phyloP scores from a whole-genome alignment of 805 yeast genomes.

The Nadsonia fulvescens region DNA sequence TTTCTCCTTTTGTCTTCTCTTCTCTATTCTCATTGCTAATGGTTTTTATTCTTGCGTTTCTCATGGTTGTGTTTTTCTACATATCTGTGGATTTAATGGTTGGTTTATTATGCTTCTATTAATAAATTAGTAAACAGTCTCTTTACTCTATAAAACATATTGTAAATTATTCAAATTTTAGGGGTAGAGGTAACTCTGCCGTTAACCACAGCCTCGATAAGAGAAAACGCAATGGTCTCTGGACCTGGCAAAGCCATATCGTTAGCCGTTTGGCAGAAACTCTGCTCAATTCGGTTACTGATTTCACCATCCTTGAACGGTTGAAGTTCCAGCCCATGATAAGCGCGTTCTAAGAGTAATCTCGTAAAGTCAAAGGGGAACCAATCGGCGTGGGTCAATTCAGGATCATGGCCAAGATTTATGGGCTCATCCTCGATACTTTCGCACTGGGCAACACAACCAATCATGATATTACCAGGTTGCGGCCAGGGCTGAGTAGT shows the following conservation, averaged over 20 bases:
- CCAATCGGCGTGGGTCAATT: slow-evolving; percentile 77
- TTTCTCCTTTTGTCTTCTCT: too few species aligned
- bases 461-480: slow-evolving; percentile 86
- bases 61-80: too few species aligned
- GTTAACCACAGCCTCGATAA: slow-evolving; percentile 14
- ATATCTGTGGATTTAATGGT: too few species aligned
- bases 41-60: too few species aligned
- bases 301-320: slow-evolving; percentile 1
- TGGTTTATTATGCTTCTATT: too few species aligned
- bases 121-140: too few species aligned
- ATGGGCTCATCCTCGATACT: slow-evolving; percentile 47
- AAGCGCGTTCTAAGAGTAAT: slow-evolving; percentile 1
- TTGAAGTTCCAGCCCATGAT: slow-evolving; percentile 2
- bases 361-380: slow-evolving; percentile 36
- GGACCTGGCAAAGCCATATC: slow-evolving; percentile 16
- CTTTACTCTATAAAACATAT: too few species aligned
- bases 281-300: slow-evolving; percentile 1
- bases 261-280: slow-evolving; percentile 6
- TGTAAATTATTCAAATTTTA: too few species aligned
- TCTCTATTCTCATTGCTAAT: too few species aligned
- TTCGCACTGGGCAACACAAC: slow-evolving; percentile 71
- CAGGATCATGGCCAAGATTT: slow-evolving; percentile 67
- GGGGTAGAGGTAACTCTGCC: too few species aligned
- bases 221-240: slow-evolving; percentile 19
- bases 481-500: slow-evolving; percentile 95